A percentile compares a stretch with the other conserved stretches of the same genome.
phyloP scores from a whole-genome alignment of 257 asterid species.

The Lycium ferocissimum region DNA sequence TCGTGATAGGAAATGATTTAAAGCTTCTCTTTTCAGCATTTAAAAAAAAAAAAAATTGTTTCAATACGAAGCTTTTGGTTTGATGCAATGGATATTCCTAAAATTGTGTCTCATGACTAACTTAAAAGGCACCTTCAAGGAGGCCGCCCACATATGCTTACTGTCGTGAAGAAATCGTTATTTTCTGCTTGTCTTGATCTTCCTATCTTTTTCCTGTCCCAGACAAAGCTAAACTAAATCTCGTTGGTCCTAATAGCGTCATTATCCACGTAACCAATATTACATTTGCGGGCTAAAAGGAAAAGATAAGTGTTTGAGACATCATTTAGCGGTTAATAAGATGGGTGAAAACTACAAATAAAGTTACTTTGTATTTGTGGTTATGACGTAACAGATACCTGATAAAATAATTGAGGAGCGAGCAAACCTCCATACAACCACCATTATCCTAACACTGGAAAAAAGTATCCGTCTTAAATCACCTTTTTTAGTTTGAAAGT shows the following conservation, averaged over 20 bases:
- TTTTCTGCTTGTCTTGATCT: constrained; percentile 10
- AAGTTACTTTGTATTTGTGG: too few relatives aligned
- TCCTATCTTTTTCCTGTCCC: not conserved
- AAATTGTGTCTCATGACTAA: not conserved
- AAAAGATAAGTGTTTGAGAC: not conserved
- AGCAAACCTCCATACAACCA: not conserved
- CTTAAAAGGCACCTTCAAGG: constrained; percentile 16
- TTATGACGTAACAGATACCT: not conserved
- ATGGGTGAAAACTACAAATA: not conserved
- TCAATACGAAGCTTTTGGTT: not conserved
- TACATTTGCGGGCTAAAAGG: not conserved
- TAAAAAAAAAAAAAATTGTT: not conserved
- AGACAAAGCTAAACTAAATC: not conserved
- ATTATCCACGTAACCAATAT: not conserved
- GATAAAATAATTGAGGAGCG: not conserved
- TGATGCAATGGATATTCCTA: constrained; percentile 28
- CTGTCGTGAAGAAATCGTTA: constrained; percentile 23
- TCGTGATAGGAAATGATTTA: constrained; percentile 9
- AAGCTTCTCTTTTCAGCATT: not conserved
- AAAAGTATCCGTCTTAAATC: not conserved
- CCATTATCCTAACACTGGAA: not conserved
- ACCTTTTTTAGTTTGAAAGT: not conserved
- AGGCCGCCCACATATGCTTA: constrained; percentile 2
- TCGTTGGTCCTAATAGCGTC: not conserved
- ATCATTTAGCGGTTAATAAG: not conserved